Percentiles rank a stretch among this genome's conserved stretches.
These are phyloP conservation scores for Gossypium aridum DNA, from an alignment of 441 rosid genomes.

Conservation along the genomic window DNA sequence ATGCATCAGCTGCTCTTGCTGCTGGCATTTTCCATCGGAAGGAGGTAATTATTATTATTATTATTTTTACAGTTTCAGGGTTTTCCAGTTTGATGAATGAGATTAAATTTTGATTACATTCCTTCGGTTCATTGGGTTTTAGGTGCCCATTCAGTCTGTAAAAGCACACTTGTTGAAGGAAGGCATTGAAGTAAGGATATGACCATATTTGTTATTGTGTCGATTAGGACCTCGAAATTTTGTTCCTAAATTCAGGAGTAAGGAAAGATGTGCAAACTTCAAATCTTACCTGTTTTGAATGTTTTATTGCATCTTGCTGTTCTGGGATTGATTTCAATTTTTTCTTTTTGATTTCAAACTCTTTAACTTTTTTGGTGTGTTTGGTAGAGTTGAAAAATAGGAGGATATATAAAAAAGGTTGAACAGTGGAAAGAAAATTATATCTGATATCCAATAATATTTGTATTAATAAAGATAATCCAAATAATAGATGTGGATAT, in stretches of 20 bases:
- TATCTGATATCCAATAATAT: background rate
- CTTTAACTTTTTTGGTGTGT: background rate
- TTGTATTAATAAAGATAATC: background rate
- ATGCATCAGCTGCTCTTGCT: constrained; percentile 95
- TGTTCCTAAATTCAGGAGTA: background rate
- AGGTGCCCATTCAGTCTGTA: constrained; percentile 79
- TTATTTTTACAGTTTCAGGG: background rate
- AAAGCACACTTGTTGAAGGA: constrained; percentile 66
- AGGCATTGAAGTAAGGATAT: constrained; percentile 74
- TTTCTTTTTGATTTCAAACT: background rate
- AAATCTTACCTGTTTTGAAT: background rate
- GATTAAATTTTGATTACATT: background rate
- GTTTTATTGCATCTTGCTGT: background rate
- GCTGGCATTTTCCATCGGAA: constrained; percentile 97
- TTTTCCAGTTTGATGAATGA: background rate
- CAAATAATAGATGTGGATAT: background rate
- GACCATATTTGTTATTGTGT: background rate
- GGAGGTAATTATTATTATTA: constrained; percentile 51
- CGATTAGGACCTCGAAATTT: background rate
- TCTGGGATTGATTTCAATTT: background rate
- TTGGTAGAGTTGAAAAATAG: background rate
- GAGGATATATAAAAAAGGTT: background rate
- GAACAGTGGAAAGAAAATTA: background rate
- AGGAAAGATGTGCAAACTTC: background rate
- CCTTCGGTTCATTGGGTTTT: constrained; percentile 19